phyloP scores from a whole-genome alignment of 169 alveolate species.

The Fabrea salina region DNA sequence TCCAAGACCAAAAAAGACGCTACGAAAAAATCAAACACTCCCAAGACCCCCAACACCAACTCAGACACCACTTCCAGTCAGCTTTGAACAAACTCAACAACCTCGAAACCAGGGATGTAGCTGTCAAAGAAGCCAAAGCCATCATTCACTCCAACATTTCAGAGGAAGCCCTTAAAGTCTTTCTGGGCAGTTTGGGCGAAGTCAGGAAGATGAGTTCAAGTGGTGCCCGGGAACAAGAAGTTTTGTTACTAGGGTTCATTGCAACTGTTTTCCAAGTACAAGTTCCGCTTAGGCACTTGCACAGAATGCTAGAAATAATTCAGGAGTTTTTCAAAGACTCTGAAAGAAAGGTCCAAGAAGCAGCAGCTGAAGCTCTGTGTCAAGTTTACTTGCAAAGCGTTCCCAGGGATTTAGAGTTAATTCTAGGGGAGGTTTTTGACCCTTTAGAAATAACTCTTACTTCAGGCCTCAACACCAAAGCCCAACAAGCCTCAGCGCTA shows the following conservation, averaged over 20 bases:
- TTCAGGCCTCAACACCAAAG: not conserved
- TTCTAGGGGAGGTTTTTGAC: not conserved
- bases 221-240: constrained; percentile 26
- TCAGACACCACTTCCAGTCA: not conserved
- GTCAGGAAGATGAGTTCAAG: not conserved
- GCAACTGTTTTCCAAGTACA: not conserved
- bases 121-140: not conserved
- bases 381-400: not conserved
- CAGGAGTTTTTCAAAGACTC: not conserved
- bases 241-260: not conserved
- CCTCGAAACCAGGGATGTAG: constrained; percentile 5
- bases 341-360: constrained; percentile 5
- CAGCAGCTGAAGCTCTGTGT: constrained; percentile 1
- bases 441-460: constrained; percentile 20
- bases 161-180: constrained; percentile 6
- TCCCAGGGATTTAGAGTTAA: not conserved
- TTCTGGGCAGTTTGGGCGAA: not conserved
- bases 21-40: constrained; percentile 2
- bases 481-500: constrained; percentile 15
- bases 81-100: constrained; percentile 17
- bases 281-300: not conserved
- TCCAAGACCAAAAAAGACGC: not conserved
- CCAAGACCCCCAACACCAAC: not conserved
- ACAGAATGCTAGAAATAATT: not conserved
- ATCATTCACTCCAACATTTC: not conserved